These are phyloP conservation scores for Puccinia coronata DNA, from an alignment of 1,284 basidiomycete genomes.

Conservation along the genomic window DNA sequence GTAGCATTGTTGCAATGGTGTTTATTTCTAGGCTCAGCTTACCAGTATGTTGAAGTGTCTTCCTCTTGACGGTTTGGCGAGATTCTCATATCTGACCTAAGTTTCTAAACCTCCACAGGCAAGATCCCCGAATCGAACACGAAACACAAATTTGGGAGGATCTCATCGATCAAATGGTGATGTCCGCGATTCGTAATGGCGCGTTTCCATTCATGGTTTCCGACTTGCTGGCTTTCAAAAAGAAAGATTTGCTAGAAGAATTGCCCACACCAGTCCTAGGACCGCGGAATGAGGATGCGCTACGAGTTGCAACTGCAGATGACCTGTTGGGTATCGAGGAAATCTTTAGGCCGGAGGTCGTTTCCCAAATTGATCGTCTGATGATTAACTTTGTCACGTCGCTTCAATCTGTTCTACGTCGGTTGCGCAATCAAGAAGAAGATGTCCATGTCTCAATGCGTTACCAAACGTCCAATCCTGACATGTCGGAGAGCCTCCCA, in stretches of 20 bases:
- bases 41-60: constrained; percentile 41
- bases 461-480: constrained; percentile 32
- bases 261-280: constrained; percentile 53
- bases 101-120: constrained; percentile 69
- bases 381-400: constrained; percentile 73
- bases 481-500: constrained; percentile 53
- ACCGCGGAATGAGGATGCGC: constrained; percentile 53
- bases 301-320: constrained; percentile 38
- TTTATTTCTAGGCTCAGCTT: constrained; percentile 45
- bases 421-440: constrained; percentile 87
- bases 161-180: constrained; percentile 75
- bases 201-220: constrained; percentile 73
- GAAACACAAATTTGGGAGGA: constrained; percentile 71
- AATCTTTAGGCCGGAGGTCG: constrained; percentile 69
- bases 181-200: constrained; percentile 66
- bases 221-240: constrained; percentile 58
- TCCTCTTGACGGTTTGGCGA: neutral
- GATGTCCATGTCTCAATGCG: constrained; percentile 70
- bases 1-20: constrained; percentile 50
- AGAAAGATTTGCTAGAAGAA: constrained; percentile 53
- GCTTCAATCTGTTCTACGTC: constrained; percentile 81
- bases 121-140: constrained; percentile 65
- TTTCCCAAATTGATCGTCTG: constrained; percentile 71
- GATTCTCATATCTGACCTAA: constrained; percentile 3
- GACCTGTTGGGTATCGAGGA: constrained; percentile 62